Percentiles rank a stretch among this genome's conserved stretches.
phyloP scores from a whole-genome alignment of 345 rosid genomes.

The Reutealis trisperma region DNA sequence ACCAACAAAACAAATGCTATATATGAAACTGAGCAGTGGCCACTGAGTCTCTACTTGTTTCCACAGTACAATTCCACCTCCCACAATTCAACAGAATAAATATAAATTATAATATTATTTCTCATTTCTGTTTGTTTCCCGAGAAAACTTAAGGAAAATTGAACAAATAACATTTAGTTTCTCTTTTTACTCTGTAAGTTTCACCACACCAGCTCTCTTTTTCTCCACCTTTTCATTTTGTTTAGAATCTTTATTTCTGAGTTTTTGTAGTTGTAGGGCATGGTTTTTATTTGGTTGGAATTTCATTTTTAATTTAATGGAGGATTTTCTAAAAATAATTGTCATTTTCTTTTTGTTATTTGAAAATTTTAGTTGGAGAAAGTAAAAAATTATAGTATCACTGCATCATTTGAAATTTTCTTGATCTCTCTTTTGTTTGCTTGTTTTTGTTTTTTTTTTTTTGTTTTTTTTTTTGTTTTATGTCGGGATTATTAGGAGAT shows the following conservation, averaged over 20 bases:
- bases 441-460: too few relatives aligned
- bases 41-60: too few relatives aligned
- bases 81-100: not conserved
- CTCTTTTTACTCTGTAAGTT: not conserved
- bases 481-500: not conserved
- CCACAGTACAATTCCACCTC: not conserved
- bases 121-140: constrained; percentile 1
- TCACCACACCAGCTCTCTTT: not conserved
- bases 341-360: too few relatives aligned
- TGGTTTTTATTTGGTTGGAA: too few relatives aligned
- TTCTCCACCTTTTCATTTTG: not conserved
- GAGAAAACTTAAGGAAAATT: not conserved
- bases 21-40: too few relatives aligned
- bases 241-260: not conserved
- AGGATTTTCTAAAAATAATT: not conserved
- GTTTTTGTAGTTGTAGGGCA: not conserved
- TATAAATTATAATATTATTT: too few relatives aligned
- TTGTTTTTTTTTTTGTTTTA: too few relatives aligned
- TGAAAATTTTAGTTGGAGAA: too few relatives aligned
- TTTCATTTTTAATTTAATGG: not conserved
- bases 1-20: too few relatives aligned
- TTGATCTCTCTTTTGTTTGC: too few relatives aligned
- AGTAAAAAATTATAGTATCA: too few relatives aligned
- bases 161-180: not conserved
- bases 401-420: too few relatives aligned